phyloP scores from a whole-genome alignment of 2,329 filamentous ascomycete species.

The Cercospora sp. region DNA sequence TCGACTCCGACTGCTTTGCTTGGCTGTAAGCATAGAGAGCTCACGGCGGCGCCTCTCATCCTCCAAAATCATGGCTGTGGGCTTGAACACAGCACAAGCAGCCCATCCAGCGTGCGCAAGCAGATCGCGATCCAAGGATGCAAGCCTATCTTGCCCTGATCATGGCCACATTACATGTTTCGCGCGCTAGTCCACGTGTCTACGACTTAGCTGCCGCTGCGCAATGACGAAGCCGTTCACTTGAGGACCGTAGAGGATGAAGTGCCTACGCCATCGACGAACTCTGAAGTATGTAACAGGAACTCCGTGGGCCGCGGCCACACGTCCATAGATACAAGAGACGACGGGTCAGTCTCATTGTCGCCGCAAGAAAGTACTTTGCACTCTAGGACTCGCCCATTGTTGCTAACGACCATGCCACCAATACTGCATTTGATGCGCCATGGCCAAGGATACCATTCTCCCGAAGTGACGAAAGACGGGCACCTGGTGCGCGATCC shows the following conservation, averaged over 20 bases:
- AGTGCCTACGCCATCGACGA: not conserved
- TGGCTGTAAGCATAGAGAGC: not conserved
- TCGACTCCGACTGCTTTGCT: not conserved
- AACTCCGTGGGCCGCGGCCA: not conserved
- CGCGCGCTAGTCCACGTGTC: not conserved
- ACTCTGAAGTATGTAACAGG: not conserved
- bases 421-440: conserved; percentile 36
- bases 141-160: not conserved
- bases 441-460: conserved; percentile 38
- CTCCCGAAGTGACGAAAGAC: conserved; percentile 28
- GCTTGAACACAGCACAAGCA: not conserved
- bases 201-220: conserved; percentile 7
- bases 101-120: not conserved
- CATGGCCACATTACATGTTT: not conserved
- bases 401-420: conserved; percentile 22
- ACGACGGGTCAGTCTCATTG: not conserved
- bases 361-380: not conserved
- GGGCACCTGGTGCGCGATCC: conserved; percentile 35
- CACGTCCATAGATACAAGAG: not conserved
- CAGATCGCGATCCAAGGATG: not conserved
- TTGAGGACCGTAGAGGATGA: not conserved
- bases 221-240: conserved; percentile 3
- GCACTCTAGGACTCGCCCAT: not conserved
- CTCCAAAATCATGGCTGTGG: not conserved
- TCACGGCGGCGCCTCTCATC: not conserved